A percentile compares a stretch with the other conserved stretches of the same genome.
These are phyloP conservation scores for Claviceps monticola DNA, from an alignment of 2,329 filamentous ascomycete genomes.

Conservation along the genomic window DNA sequence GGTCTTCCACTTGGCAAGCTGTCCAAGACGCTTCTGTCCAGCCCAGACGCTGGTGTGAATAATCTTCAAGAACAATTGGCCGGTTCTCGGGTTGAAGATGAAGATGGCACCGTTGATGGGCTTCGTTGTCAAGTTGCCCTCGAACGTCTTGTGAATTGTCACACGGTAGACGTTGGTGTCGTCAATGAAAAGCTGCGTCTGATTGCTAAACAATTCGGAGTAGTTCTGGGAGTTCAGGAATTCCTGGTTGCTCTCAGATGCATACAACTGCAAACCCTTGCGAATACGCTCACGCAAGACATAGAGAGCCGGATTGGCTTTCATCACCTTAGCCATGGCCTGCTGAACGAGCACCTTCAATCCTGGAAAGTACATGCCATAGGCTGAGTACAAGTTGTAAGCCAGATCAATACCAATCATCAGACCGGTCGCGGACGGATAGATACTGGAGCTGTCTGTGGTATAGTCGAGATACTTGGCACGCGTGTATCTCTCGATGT, in stretches of 20 bases:
- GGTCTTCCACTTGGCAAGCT: constrained; percentile 98
- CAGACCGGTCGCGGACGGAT: constrained; percentile 87
- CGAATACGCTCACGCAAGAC: constrained; percentile 94
- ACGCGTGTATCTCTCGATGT: constrained; percentile 93
- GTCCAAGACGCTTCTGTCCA: constrained; percentile 95
- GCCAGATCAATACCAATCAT: constrained; percentile 98
- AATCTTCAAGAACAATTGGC: constrained; percentile 96
- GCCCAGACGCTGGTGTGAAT: constrained; percentile 99
- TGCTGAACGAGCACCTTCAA: constrained; percentile 91
- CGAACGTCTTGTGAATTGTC: constrained; percentile 98
- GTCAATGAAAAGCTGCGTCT: constrained; percentile 97
- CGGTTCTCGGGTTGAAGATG: constrained; percentile 98
- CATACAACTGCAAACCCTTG: constrained; percentile 94
- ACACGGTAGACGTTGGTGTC: constrained; percentile 99
- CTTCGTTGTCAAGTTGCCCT: constrained; percentile 97
- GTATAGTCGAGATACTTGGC: constrained; percentile 99
- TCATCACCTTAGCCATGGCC: constrained; percentile 99
- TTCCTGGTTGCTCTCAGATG: constrained; percentile 96
- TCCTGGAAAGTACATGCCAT: constrained; percentile 97
- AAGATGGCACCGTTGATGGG: constrained; percentile 99
- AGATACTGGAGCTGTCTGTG: constrained; percentile 96
- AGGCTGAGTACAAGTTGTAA: constrained; percentile 96
- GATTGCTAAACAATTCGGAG: constrained; percentile 96
- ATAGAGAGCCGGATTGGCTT: constrained; percentile 92
- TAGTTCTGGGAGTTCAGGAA: constrained; percentile 99